phyloP scores from a whole-genome alignment of 257 asterid species.

The Salvia splendens region DNA sequence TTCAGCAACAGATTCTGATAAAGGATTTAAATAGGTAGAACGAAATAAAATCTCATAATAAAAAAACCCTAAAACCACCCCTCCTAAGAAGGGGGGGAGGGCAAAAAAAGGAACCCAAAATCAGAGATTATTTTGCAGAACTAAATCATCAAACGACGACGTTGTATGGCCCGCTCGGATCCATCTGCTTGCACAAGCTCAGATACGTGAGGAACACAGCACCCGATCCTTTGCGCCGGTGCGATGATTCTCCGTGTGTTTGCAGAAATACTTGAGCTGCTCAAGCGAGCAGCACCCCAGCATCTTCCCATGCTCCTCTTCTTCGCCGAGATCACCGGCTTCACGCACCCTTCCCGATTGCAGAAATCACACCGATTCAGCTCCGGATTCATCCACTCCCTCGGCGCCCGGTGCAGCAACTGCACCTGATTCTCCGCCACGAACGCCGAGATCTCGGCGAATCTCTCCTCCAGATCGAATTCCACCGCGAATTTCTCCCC shows the following conservation, averaged over 20 bases:
- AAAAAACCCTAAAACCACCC: too few relatives aligned
- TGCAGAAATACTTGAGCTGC: conserved; percentile 81
- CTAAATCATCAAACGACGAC: conserved; percentile 3
- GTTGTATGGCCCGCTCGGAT: conserved; percentile 63
- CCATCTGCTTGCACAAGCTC: conserved; percentile 67
- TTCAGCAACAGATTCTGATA: too few relatives aligned
- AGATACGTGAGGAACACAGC: conserved; percentile 63
- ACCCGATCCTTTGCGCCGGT: conserved; percentile 92
- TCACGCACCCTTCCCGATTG: conserved; percentile 40
- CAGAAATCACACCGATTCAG: conserved; percentile 53
- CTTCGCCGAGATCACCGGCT: conserved; percentile 50
- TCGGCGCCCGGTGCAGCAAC: conserved; percentile 70
- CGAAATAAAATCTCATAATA: too few relatives aligned
- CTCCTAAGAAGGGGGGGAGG: too few relatives aligned
- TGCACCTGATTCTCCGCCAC: conserved; percentile 30
- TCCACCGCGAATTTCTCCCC: conserved; percentile 42
- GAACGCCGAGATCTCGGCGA: conserved; percentile 26
- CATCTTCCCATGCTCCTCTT: conserved; percentile 57
- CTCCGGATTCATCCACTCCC: conserved; percentile 52
- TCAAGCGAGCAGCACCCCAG: conserved; percentile 70
- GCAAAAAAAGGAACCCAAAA: background rate
- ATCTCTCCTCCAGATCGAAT: conserved; percentile 46
- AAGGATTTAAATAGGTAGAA: too few relatives aligned
- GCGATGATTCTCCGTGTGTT: conserved; percentile 74
- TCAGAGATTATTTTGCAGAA: background rate